A percentile compares a stretch with the other conserved stretches of the same genome.
phyloP scores from a whole-genome alignment of 192 early-diverging fungal genomes.

The Mortierella antarctica region DNA sequence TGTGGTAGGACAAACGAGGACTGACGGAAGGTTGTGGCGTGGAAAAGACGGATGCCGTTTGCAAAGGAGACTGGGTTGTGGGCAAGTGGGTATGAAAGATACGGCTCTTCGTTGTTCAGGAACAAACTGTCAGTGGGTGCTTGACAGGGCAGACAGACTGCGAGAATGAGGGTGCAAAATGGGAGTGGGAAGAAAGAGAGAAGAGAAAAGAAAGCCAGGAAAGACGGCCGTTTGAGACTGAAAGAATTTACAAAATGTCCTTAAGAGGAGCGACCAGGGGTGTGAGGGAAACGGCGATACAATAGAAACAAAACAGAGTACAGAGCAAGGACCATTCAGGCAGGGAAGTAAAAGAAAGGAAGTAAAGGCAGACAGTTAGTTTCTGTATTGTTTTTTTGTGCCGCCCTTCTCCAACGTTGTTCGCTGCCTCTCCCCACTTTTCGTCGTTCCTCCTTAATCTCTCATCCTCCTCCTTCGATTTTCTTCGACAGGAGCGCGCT shows the following conservation, averaged over 20 bases:
- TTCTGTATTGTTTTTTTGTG: background rate
- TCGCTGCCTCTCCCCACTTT: background rate
- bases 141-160: background rate
- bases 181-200: background rate
- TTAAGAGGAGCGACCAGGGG: background rate
- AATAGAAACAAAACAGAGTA: background rate
- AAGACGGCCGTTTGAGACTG: background rate
- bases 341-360: background rate
- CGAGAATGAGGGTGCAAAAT: background rate
- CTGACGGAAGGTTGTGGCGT: background rate
- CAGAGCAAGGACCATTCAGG: background rate
- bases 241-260: background rate
- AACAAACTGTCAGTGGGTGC: background rate
- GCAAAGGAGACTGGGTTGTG: background rate
- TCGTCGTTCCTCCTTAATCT: no score
- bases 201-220: background rate
- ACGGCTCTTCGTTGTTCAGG: background rate
- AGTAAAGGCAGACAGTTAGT: background rate
- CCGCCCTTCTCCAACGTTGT: background rate
- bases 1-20: slow-evolving; percentile 4
- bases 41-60: background rate
- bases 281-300: background rate
- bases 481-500: no score
- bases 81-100: background rate
- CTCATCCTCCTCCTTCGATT: background rate